Conservation (phyloP, 176 grass and related monocot species). For the Tuctoria greenei region DNA sequence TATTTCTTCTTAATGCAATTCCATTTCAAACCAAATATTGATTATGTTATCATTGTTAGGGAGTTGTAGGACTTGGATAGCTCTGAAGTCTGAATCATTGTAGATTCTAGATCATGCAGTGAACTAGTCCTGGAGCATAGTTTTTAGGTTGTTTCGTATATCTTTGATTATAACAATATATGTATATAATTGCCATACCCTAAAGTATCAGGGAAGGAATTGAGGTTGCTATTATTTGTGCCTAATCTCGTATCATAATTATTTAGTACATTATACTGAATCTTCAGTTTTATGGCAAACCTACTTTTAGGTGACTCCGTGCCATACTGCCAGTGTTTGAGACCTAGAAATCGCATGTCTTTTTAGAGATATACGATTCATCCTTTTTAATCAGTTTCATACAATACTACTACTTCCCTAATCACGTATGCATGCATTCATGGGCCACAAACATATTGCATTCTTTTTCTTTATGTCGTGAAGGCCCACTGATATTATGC, state of each 20-base stretch:
- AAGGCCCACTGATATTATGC: constrained; percentile 32
- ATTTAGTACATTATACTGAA: background rate
- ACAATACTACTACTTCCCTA: background rate
- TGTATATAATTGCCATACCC: background rate
- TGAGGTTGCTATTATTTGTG: background rate
- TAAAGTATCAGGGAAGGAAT: background rate
- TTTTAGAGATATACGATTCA: background rate
- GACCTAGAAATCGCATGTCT: constrained; percentile 2
- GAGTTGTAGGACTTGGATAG: background rate
- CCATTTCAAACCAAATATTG: background rate
- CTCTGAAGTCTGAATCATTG: background rate
- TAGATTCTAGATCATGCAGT: background rate
- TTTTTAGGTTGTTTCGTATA: background rate
- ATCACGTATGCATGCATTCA: constrained; percentile 15
- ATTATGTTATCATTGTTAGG: background rate
- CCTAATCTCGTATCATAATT: background rate
- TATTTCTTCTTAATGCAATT: background rate
- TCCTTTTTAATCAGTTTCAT: constrained; percentile 26
- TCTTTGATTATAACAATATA: background rate
- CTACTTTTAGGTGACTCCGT: background rate
- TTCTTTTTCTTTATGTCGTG: constrained; percentile 27
- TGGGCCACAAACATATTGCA: constrained; percentile 12
- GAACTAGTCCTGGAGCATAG: background rate
- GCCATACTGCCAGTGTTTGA: background rate
- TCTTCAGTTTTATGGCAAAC: background rate